These are phyloP conservation scores for Penicillium sumatraense DNA, from an alignment of 2,329 filamentous ascomycete genomes.

Conservation along the genomic window DNA sequence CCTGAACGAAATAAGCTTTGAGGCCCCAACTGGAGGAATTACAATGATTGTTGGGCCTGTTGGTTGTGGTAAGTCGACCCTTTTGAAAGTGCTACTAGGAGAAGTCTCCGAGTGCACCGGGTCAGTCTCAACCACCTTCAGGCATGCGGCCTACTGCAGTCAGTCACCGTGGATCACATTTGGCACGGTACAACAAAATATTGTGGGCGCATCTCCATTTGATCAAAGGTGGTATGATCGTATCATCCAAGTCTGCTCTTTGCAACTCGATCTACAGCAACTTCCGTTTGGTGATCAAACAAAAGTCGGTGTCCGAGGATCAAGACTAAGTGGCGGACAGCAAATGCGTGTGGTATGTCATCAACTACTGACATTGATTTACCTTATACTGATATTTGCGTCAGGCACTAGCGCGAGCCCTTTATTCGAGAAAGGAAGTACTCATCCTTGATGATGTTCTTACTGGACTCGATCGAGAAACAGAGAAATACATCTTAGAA, in stretches of 20 bases:
- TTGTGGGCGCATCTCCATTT: conserved; percentile 17
- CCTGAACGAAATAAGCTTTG: conserved; percentile 17
- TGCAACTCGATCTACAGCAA: conserved; percentile 18
- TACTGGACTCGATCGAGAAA: conserved; percentile 48
- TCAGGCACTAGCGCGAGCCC: conserved; percentile 46
- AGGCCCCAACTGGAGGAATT: conserved; percentile 6
- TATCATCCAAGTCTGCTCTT: conserved; percentile 12
- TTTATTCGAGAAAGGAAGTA: conserved; percentile 47
- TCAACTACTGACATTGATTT: not conserved
- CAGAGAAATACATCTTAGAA: conserved; percentile 46
- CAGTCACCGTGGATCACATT: conserved; percentile 27
- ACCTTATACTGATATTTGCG: not conserved
- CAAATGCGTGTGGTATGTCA: conserved; percentile 29
- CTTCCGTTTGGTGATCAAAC: conserved; percentile 28
- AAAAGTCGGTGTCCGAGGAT: conserved; percentile 25
- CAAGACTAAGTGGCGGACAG: conserved; percentile 23
- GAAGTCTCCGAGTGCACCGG: conserved; percentile 21
- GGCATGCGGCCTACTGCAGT: conserved; percentile 21
- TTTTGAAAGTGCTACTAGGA: conserved; percentile 23
- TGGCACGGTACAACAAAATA: conserved; percentile 20
- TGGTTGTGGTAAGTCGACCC: conserved; percentile 27
- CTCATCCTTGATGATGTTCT: conserved; percentile 53
- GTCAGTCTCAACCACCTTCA: conserved; percentile 16
- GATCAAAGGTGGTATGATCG: conserved; percentile 17
- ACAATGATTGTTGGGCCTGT: conserved; percentile 28